These are phyloP conservation scores for Stropharia rugosoannulata DNA, from an alignment of 768 basidiomycete species.

Conservation along the genomic window DNA sequence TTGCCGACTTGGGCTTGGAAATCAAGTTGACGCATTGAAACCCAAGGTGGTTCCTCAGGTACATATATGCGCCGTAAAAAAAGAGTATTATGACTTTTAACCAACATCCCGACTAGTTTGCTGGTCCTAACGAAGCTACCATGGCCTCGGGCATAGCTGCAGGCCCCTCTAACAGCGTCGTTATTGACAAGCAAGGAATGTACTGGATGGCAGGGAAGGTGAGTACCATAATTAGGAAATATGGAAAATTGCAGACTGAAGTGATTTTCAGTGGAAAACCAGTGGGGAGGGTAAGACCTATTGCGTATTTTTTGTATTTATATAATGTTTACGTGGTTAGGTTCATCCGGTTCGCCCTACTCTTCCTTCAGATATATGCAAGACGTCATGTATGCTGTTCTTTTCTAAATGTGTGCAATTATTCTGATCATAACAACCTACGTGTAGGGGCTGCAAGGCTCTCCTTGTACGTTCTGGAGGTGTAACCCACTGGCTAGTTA, in stretches of 20 bases:
- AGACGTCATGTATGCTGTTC: constrained; percentile 68
- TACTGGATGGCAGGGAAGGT: constrained; percentile 87
- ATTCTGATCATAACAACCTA: constrained; percentile 4
- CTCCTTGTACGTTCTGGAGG: constrained; percentile 72
- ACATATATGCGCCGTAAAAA: constrained; percentile 4
- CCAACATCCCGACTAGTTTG: constrained; percentile 51
- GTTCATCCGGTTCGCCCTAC: constrained; percentile 87
- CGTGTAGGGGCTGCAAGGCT: constrained; percentile 75
- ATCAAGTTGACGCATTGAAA: constrained; percentile 76
- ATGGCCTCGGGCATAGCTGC: constrained; percentile 68
- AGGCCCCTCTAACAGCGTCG: constrained; percentile 83
- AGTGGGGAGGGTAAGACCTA: constrained; percentile 77
- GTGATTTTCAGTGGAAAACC: constrained; percentile 75
- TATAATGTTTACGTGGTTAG: constrained; percentile 28
- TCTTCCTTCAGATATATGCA: constrained; percentile 85
- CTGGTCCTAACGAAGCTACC: constrained; percentile 63
- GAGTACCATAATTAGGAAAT: constrained; percentile 3
- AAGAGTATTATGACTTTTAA: not conserved
- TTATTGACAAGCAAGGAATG: constrained; percentile 83
- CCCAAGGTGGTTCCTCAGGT: constrained; percentile 87
- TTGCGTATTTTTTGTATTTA: not conserved
- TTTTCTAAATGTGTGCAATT: not conserved
- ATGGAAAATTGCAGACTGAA: not conserved
- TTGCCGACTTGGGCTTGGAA: constrained; percentile 85
- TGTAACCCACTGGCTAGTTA: constrained; percentile 83